A percentile compares a stretch with the other conserved stretches of the same genome.
Conservation (phyloP, 352 stramenopile genomes). For the Phytophthora melonis region DNA sequence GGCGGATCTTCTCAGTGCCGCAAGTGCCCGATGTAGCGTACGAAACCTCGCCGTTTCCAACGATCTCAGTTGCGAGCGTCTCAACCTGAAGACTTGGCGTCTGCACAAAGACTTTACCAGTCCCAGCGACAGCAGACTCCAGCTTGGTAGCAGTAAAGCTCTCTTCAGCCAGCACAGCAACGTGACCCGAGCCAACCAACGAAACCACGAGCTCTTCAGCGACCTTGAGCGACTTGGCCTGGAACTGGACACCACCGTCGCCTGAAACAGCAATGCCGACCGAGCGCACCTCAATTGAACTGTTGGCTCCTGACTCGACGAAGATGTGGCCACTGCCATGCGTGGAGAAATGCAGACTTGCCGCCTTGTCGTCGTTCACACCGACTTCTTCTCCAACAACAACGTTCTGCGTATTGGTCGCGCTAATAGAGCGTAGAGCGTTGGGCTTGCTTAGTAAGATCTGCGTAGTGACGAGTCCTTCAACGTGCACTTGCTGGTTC, state of each 20-base stretch:
- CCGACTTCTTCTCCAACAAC: slow-evolving; percentile 43
- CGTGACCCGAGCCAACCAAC: slow-evolving; percentile 22
- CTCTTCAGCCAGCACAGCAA: slow-evolving; percentile 38
- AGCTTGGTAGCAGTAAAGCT: slow-evolving; percentile 30
- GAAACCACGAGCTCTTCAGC: slow-evolving; percentile 31
- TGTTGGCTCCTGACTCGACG: slow-evolving; percentile 5
- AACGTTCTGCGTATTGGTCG: slow-evolving; percentile 31
- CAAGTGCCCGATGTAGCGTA: slow-evolving; percentile 46
- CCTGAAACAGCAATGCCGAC: slow-evolving; percentile 25
- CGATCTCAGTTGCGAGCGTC: slow-evolving; percentile 35
- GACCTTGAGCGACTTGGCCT: slow-evolving; percentile 27
- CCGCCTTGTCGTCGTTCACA: slow-evolving; percentile 37
- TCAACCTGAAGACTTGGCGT: slow-evolving; percentile 14
- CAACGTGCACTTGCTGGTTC: slow-evolving; percentile 45
- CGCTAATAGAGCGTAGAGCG: slow-evolving; percentile 23
- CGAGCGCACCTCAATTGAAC: slow-evolving; percentile 21
- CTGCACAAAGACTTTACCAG: slow-evolving; percentile 46
- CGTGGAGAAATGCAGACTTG: slow-evolving; percentile 32
- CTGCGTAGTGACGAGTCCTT: slow-evolving; percentile 47
- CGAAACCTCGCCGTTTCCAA: slow-evolving; percentile 46
- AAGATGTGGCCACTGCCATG: slow-evolving; percentile 34
- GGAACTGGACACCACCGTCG: slow-evolving; percentile 44
- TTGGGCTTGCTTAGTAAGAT: slow-evolving; percentile 38
- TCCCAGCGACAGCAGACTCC: slow-evolving; percentile 38
- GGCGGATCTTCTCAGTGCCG: slow-evolving; percentile 37